A percentile compares a stretch with the other conserved stretches of the same genome.
These are phyloP conservation scores for Coemansia umbellata DNA, from an alignment of 192 early-diverging fungal genomes.

Conservation along the genomic window DNA sequence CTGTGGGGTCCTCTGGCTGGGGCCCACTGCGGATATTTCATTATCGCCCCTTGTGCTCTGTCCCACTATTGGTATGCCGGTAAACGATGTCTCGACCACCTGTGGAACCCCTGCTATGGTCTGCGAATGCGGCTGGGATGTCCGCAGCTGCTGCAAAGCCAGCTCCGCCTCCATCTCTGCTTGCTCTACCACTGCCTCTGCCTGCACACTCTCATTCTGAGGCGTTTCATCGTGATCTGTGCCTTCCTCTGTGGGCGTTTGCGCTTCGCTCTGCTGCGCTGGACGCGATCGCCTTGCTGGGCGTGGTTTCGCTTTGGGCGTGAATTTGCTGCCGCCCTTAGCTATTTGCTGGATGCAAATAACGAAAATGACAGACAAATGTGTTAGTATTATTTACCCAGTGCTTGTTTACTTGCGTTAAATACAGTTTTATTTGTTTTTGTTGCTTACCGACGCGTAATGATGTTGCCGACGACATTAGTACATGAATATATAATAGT, in stretches of 20 bases:
- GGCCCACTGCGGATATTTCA: background rate
- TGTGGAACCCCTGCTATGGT: background rate
- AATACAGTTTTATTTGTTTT: background rate
- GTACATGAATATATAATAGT: background rate
- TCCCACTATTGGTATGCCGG: slow-evolving; percentile 8
- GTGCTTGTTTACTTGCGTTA: background rate
- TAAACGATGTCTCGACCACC: background rate
- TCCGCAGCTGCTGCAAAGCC: slow-evolving; percentile 3
- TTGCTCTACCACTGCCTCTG: background rate
- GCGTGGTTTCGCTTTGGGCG: slow-evolving; percentile 39
- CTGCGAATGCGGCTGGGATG: background rate
- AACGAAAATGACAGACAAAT: background rate
- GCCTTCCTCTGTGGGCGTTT: slow-evolving; percentile 1
- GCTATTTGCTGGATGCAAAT: slow-evolving; percentile 1
- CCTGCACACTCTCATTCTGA: background rate
- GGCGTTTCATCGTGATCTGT: background rate
- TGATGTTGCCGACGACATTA: slow-evolving; percentile 30
- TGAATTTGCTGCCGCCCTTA: slow-evolving; percentile 36
- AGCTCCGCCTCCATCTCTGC: slow-evolving; percentile 6
- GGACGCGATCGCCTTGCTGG: background rate
- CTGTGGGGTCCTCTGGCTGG: background rate
- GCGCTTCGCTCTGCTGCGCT: background rate
- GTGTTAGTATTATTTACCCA: too few species aligned
- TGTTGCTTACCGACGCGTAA: slow-evolving; percentile 29
- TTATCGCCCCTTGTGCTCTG: background rate